Evolutionary conservation across 2,329 filamentous ascomycete genomes (phyloP).

Genomic region (Diaporthe helianthi): DNA sequence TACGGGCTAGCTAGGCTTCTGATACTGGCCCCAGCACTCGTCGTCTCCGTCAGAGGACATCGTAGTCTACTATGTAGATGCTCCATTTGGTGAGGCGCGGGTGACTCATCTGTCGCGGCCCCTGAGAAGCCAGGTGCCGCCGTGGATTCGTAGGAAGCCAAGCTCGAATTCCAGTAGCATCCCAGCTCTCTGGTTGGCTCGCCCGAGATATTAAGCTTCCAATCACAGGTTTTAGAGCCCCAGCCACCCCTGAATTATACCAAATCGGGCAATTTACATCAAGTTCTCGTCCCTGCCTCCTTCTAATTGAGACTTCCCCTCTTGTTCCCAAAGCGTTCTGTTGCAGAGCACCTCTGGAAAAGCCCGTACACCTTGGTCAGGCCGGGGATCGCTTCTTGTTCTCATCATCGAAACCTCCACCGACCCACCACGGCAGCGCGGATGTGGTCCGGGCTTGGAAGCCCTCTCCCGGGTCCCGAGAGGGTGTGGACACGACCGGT

Average conservation of each 20-base stretch:
- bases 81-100: not conserved
- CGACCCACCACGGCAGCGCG: constrained; percentile 6
- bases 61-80: no score
- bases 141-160: constrained; percentile 23
- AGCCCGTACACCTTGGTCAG: constrained; percentile 4
- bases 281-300: not conserved
- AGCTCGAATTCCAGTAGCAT: not conserved
- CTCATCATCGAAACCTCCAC: constrained; percentile 3
- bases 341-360: constrained; percentile 6
- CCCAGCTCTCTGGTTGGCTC: constrained; percentile 26
- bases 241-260: constrained; percentile 30
- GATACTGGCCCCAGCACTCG: not conserved
- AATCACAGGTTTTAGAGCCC: constrained; percentile 31
- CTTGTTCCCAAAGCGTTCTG: constrained; percentile 11
- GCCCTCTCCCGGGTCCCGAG: constrained; percentile 3
- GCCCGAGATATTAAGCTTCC: constrained; percentile 8
- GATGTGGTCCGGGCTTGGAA: constrained; percentile 3
- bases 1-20: not conserved
- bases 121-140: constrained; percentile 8
- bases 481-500: constrained; percentile 13
- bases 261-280: constrained; percentile 30
- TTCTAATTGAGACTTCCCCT: constrained; percentile 4
- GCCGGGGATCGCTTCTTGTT: constrained; percentile 16
- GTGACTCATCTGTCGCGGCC: constrained; percentile 8
- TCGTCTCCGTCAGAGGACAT: not conserved